Conservation (phyloP, 2,329 filamentous ascomycete genomes). For the Trichothecium sympodiale region DNA sequence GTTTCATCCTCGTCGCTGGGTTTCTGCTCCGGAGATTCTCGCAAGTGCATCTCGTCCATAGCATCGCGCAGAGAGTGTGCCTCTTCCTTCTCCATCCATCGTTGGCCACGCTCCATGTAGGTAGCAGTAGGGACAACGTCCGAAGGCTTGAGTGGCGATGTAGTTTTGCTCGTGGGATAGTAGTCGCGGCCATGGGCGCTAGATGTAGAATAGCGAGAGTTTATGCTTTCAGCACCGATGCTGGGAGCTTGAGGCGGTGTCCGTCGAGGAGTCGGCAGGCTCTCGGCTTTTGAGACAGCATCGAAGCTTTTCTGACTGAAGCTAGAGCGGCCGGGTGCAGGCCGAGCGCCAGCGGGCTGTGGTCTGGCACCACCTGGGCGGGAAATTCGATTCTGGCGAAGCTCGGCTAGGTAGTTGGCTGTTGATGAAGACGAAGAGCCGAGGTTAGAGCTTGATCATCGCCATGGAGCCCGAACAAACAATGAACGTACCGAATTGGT, state of each 20-base stretch:
- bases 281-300: constrained; percentile 16
- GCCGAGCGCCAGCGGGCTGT: constrained; percentile 29
- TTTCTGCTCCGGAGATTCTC: constrained; percentile 14
- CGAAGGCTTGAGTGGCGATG: constrained; percentile 40
- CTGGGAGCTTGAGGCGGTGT: constrained; percentile 24
- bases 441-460: constrained; percentile 10
- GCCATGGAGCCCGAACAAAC: constrained; percentile 5
- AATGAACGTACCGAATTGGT: constrained; percentile 47
- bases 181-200: constrained; percentile 38
- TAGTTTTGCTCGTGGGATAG: constrained; percentile 30
- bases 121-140: constrained; percentile 53
- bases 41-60: constrained; percentile 61
- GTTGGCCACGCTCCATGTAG: constrained; percentile 62
- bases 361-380: constrained; percentile 64
- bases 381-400: constrained; percentile 55
- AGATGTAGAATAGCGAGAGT: constrained; percentile 37
- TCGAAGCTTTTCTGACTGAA: constrained; percentile 20
- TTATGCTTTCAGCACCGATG: constrained; percentile 30
- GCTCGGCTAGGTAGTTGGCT: constrained; percentile 61
- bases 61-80: constrained; percentile 58
- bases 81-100: constrained; percentile 77
- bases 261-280: constrained; percentile 11
- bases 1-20: constrained; percentile 38
- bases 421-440: constrained; percentile 7
- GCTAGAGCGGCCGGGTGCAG: constrained; percentile 18